Evolutionary conservation across 148 eudicot genomes (phyloP), one percentile per base, ranked within the genome.

Genomic region (Nepenthes gracilis): DNA sequence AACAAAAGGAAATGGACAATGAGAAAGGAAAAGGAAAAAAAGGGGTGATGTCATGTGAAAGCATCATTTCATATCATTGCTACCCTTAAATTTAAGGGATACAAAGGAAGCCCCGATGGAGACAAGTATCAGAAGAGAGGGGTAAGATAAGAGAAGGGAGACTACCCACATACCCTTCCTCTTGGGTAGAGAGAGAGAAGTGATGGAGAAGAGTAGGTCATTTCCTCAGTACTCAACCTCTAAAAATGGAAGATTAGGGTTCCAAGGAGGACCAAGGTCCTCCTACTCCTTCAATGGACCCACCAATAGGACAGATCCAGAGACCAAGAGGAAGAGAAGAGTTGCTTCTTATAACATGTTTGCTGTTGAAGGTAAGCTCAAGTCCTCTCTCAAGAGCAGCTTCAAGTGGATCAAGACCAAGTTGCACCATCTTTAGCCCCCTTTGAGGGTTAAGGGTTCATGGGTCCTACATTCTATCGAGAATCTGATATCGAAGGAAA

Each of bases 331-430:
- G 78, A 87, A 72, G 82, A 87, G 66, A 69, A 81, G 95, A 64
- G 82, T 83, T 33, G 89, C 95, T 38, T 72, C 95, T 0, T 87
- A 83, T 54, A 81, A 87, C 65, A 87, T 75, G 89, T 79, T 83
- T 43, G 60, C 75, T 1, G 74, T 75, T 0, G 94, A 86, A 79
- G 83, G 85, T 37, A 86, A 77, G 68, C 66, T 86, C 8, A 83
- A 81, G 65, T 78, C 82, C 2, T 66, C 80, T 5, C 65, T 86
- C n/a, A 79, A 78, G 55, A 82, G 55, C 43, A 79, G 88, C 65
- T 75, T 86, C 72, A 83, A 77, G 71, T 83, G 88, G 94, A 77
- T 83, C 71, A 83, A 83, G 79, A 73, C 54, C 70, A 86, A 83
- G 74, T 51, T 86, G 23, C 58, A 65, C 49, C 45, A 69, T 35